Evolutionary conservation across 1,284 basidiomycete species (phyloP).

Genomic region (Leccinum ponderosum): DNA sequence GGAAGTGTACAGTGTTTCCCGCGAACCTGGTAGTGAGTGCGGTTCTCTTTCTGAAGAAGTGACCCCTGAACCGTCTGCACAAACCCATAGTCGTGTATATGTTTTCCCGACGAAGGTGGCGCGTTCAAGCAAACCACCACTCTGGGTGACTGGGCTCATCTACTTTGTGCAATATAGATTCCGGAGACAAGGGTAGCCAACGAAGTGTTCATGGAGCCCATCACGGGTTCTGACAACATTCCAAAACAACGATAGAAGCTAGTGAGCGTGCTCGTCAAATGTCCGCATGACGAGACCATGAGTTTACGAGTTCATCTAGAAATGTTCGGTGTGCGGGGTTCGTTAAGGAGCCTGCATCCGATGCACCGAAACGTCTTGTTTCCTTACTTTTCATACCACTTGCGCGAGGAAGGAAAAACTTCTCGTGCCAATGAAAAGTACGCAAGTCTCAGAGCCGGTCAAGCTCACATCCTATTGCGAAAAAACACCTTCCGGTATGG

Average conservation of each 20-base stretch:
- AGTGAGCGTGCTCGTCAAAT: constrained; percentile 47
- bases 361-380: constrained; percentile 91
- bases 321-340: constrained; percentile 86
- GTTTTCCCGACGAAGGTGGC: too few relatives aligned
- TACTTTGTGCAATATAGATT: constrained; percentile 98
- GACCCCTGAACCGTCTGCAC: too few relatives aligned
- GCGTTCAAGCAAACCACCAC: not conserved
- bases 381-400: constrained; percentile 93
- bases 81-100: too few relatives aligned
- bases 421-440: constrained; percentile 85
- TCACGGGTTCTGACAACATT: constrained; percentile 88
- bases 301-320: constrained; percentile 41
- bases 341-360: constrained; percentile 94
- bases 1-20: constrained; percentile 98
- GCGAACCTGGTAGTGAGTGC: constrained; percentile 88
- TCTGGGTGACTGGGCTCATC: constrained; percentile 94
- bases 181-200: constrained; percentile 95
- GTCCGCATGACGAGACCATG: constrained; percentile 2
- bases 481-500: constrained; percentile 86
- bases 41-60: not conserved
- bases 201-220: constrained; percentile 98
- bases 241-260: constrained; percentile 94
- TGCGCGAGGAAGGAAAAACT: constrained; percentile 89
- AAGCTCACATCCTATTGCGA: constrained; percentile 81
- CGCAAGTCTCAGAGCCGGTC: constrained; percentile 69